Evolutionary conservation across 352 stramenopile genomes (phyloP), one percentile per base, ranked within the genome.

Genomic region (Aphanomyces euteiches): DNA sequence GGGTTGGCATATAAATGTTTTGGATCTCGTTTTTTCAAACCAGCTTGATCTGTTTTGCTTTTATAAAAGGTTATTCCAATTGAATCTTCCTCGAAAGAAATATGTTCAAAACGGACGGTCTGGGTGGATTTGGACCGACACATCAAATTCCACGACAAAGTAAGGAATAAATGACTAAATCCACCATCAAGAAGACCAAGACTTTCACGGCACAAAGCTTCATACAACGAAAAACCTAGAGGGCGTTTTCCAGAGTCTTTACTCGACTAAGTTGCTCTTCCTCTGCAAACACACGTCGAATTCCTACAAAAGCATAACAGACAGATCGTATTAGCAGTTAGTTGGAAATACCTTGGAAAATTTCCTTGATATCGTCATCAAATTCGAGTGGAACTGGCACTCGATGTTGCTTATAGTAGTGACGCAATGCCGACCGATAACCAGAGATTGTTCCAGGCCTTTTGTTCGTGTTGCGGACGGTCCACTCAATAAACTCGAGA

Each of bases 1-100:
- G 75, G 75, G 48, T 81, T 81, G 19, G 74, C 65, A 47, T 81
- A 81, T 7, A 83, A 37, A 45, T 81, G 75, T 8, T 59, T 66
- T n/a, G 75, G 74, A 58, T 83, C 75, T 4, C 65, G 63, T 36
- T 69, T 68, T n/a, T 50, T 50, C 17, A n/a, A 12, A 4, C 69
- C 76, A 10, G 47, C 21, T 53, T 83, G 70, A 34, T 83, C 72
- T 5, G 74, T 80, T 47, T 81, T 80, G 70, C 75, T 79, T 34
- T 83, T 70, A 0, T 73, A 70, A 43, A 81, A 83, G 50, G 73
- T 78, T 0, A 81, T 69, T 21, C 72, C 67, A 1, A 79, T 47
- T 4, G 77, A 68, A 63, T 83, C 75, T 21, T 77, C 73, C 0
- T 59, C 39, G 63, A 65, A 83, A 17, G 74, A 64, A 3, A 81